These are phyloP conservation scores for Mucor piriformis DNA, from an alignment of 371 early-diverging fungal genomes.

Conservation along the genomic window DNA sequence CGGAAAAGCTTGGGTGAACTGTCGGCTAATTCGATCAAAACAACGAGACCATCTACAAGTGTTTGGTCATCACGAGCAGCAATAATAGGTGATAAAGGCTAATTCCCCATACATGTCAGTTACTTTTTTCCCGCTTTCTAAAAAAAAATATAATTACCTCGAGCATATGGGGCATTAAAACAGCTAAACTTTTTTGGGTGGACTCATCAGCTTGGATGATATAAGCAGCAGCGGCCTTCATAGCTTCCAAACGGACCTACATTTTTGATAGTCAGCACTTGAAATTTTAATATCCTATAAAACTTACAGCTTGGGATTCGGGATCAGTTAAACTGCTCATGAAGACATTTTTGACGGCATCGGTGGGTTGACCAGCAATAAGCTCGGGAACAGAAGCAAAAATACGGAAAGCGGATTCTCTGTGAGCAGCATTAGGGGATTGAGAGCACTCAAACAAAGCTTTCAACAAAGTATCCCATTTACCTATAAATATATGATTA, in stretches of 20 bases:
- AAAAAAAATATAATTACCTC: too few species aligned
- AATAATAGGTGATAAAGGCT: conserved; percentile 66
- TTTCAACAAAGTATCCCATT: conserved; percentile 82
- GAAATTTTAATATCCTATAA: background rate
- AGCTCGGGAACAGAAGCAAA: conserved; percentile 81
- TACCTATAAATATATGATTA: conserved; percentile 37
- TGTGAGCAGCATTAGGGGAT: conserved; percentile 72
- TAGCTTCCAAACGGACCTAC: conserved; percentile 83
- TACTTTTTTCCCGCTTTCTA: too few species aligned
- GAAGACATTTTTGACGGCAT: conserved; percentile 74
- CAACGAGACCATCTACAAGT: conserved; percentile 75
- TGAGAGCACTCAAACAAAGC: conserved; percentile 81
- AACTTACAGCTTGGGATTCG: conserved; percentile 46
- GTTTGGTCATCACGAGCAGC: conserved; percentile 69
- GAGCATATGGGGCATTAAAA: conserved; percentile 84
- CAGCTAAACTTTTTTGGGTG: conserved; percentile 59
- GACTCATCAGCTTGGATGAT: conserved; percentile 69
- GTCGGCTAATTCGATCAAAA: conserved; percentile 90
- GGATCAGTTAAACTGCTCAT: conserved; percentile 72
- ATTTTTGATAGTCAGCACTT: conserved; percentile 1
- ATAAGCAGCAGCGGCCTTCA: conserved; percentile 86
- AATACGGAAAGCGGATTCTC: conserved; percentile 90
- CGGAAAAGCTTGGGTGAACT: conserved; percentile 79
- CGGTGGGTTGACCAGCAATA: conserved; percentile 70
- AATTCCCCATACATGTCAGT: too few species aligned